Evolutionary conservation across 805 yeast genomes (phyloP).

Genomic region (Kodamaea lidongshanica): DNA sequence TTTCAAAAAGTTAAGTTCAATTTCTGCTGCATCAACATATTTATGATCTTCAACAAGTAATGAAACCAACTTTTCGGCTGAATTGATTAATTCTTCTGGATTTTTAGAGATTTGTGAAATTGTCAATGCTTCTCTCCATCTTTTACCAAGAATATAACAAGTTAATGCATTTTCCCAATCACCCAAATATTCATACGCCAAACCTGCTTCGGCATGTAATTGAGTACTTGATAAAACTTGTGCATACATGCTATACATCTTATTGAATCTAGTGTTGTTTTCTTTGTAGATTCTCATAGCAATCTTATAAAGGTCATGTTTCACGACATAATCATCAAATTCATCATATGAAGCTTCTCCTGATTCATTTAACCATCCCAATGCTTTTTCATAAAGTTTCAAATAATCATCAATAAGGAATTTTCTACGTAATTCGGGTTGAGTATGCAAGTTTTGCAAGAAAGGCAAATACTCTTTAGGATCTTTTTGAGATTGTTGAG

Average conservation of each 20-base stretch:
- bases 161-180: conserved; percentile 57
- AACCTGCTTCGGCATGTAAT: conserved; percentile 67
- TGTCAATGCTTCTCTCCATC: conserved; percentile 81
- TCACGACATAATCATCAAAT: conserved; percentile 59
- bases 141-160: conserved; percentile 60
- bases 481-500: conserved; percentile 96
- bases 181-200: conserved; percentile 66
- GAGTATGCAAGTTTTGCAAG: conserved; percentile 69
- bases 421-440: conserved; percentile 57
- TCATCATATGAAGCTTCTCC: conserved; percentile 41
- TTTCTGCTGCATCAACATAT: conserved; percentile 74
- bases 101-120: conserved; percentile 42
- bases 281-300: conserved; percentile 63
- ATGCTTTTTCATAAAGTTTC: conserved; percentile 61
- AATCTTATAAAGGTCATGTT: conserved; percentile 60
- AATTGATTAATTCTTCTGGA: conserved; percentile 33
- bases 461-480: conserved; percentile 96
- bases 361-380: conserved; percentile 54
- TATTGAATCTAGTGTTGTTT: conserved; percentile 45
- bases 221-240: conserved; percentile 49
- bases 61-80: conserved; percentile 56
- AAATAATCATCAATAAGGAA: conserved; percentile 77
- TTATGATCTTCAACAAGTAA: conserved; percentile 61
- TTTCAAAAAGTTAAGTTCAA: conserved; percentile 56
- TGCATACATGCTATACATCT: conserved; percentile 59